These are phyloP conservation scores for Neoarthrinium moseri DNA, from an alignment of 2,329 filamentous ascomycete genomes.

Conservation along the genomic window DNA sequence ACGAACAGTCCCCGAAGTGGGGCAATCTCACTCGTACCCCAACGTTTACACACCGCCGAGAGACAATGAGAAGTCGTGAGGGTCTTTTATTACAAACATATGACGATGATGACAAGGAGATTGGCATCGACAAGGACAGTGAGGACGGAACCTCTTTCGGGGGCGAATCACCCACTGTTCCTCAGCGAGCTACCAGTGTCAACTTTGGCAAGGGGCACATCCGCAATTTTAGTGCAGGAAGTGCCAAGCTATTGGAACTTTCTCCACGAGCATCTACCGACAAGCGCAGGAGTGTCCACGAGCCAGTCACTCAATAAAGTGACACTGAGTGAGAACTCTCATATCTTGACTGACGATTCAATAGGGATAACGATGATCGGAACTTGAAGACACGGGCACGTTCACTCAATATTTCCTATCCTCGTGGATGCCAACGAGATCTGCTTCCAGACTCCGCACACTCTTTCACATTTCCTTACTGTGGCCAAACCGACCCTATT, in stretches of 20 bases:
- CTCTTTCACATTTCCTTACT: conserved; percentile 12
- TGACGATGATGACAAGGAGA: conserved; percentile 31
- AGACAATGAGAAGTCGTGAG: conserved; percentile 51
- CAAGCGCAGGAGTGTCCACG: conserved; percentile 35
- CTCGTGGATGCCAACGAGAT: conserved; percentile 3
- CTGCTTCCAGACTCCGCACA: not conserved
- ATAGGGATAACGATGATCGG: conserved; percentile 15
- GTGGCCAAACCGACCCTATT: conserved; percentile 25
- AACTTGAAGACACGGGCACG: not conserved
- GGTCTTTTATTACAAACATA: conserved; percentile 45
- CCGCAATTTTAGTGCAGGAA: conserved; percentile 74
- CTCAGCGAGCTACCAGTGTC: conserved; percentile 69
- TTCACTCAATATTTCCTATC: not conserved
- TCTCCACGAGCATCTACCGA: conserved; percentile 55
- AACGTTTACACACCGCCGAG: conserved; percentile 47
- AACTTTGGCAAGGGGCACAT: conserved; percentile 64
- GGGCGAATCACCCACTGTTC: conserved; percentile 29
- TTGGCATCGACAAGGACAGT: conserved; percentile 16
- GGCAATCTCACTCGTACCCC: conserved; percentile 49
- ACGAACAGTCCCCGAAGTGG: conserved; percentile 48
- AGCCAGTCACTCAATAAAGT: conserved; percentile 24
- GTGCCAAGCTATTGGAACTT: conserved; percentile 71
- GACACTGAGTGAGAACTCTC: conserved; percentile 2
- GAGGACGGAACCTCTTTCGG: conserved; percentile 21
- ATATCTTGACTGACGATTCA: conserved; percentile 3